Evolutionary conservation across 331 rosid species (phyloP).

Genomic region (Stylosanthes scabra): DNA sequence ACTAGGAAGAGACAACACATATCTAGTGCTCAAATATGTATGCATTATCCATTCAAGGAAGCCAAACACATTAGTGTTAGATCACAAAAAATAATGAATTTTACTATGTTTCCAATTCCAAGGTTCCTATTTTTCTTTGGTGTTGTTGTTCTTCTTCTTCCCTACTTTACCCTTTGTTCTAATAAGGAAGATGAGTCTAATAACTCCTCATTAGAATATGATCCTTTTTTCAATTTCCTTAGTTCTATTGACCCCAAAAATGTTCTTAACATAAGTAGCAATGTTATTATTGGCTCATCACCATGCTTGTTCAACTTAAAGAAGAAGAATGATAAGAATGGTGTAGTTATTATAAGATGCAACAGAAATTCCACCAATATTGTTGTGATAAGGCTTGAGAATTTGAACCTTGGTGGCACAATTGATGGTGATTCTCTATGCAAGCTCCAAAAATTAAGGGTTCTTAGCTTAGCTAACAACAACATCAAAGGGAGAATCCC

Average conservation of each 20-base stretch:
- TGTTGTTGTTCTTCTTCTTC: neutral
- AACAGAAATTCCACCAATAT: conserved; percentile 45
- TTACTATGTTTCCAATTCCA: conserved; percentile 19
- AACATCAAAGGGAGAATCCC: conserved; percentile 63
- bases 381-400: conserved; percentile 59
- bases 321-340: neutral
- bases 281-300: conserved; percentile 1
- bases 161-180: conserved; percentile 20
- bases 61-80: neutral
- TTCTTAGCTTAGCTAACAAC: conserved; percentile 66
- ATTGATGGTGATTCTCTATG: conserved; percentile 67
- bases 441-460: conserved; percentile 53
- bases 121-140: conserved; percentile 14
- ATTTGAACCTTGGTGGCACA: conserved; percentile 60
- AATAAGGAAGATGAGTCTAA: conserved; percentile 40
- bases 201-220: conserved; percentile 43
- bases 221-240: conserved; percentile 44
- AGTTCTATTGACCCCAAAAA: conserved; percentile 45
- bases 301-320: conserved; percentile 44
- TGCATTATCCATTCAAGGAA: conserved; percentile 15
- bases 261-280: conserved; percentile 38
- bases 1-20: conserved; percentile 32
- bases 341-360: conserved; percentile 45
- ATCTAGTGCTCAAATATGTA: conserved; percentile 19
- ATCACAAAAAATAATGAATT: conserved; percentile 30